Evolutionary conservation across 2,329 filamentous ascomycete genomes (phyloP), one percentile per base, ranked within the genome.

Genomic region (Penicillium hesseltinei): DNA sequence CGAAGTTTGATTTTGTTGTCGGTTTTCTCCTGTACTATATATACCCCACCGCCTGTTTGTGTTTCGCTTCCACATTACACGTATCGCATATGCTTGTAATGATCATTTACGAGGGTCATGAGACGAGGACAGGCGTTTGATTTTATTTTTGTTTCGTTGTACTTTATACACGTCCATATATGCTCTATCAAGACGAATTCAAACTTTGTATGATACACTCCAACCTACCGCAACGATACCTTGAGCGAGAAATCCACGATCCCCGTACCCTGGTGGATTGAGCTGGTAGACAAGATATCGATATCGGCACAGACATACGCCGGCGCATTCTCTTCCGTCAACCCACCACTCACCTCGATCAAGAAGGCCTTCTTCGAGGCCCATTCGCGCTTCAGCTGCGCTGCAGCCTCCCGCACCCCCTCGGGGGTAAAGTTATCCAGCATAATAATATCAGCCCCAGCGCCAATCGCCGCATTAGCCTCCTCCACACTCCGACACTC

Each of bases 161-260:
- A 56, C 36, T 51, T 48, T 65, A 54, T 62, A 54, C 35, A 56
- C 59, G 62, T 60, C 57, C 45, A 57, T 57, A 58, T 57, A 59
- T 54, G 49, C 38, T 48, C 56, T 52, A 43, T 21, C 17, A 19
- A 15, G 21, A 45, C 33, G 39, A 21, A 19, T 25, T 19, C 21
- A 21, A 25, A 8, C 17, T 27, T 44, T 38, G 19, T 50, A 65
- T 60, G 38, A 58, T 60, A 59, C 55, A 64, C 23, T 23, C 46
- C 35, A 51, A 43, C 23, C 53, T 64, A 75, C 44, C 70, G 68
- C 62, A 77, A 51, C 25, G 71, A 75, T 42, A 99, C 92, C 80
- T 99, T 99, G 65, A 99, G 81, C 5, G 92, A 97, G 73, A 97
- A 97, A 75, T 99, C 94, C 45, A 99, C 87, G 72, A 97, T 92